Percentiles rank a stretch among this genome's conserved stretches.
Conservation (phyloP, 305 asterid species). For the Lippia alba region DNA sequence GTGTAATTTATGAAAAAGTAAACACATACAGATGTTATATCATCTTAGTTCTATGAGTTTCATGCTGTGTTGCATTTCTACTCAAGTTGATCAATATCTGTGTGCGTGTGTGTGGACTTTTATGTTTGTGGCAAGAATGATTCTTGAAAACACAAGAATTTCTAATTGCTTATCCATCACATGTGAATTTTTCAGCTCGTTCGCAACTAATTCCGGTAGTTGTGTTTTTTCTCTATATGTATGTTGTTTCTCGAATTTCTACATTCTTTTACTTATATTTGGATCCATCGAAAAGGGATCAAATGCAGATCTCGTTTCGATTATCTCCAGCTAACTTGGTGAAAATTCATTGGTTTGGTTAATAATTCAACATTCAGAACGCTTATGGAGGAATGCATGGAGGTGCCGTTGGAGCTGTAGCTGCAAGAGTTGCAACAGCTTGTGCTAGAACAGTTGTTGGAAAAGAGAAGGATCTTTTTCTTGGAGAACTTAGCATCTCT, state of each 20-base stretch:
- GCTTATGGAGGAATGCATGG: conserved; percentile 74
- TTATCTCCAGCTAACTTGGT: background rate
- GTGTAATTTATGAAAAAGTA: background rate
- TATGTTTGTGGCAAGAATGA: no score
- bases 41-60: background rate
- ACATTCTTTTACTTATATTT: background rate
- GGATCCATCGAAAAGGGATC: background rate
- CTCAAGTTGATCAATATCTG: background rate
- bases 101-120: no score
- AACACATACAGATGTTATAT: background rate
- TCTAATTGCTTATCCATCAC: no score
- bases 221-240: background rate
- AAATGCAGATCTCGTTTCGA: background rate
- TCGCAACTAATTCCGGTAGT: background rate
- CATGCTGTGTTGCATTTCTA: background rate
- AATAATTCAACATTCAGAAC: conserved; percentile 44
- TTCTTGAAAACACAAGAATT: no score
- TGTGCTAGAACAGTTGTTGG: conserved; percentile 83
- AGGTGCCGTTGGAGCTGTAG: conserved; percentile 76
- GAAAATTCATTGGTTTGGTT: conserved; percentile 27
- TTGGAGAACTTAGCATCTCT: conserved; percentile 74
- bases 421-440: conserved; percentile 67
- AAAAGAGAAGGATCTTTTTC: conserved; percentile 67
- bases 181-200: conserved; percentile 5
- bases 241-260: conserved; percentile 5